These are phyloP conservation scores for Penicillium pulvis DNA, from an alignment of 495 filamentous ascomycete genomes.

Conservation along the genomic window DNA sequence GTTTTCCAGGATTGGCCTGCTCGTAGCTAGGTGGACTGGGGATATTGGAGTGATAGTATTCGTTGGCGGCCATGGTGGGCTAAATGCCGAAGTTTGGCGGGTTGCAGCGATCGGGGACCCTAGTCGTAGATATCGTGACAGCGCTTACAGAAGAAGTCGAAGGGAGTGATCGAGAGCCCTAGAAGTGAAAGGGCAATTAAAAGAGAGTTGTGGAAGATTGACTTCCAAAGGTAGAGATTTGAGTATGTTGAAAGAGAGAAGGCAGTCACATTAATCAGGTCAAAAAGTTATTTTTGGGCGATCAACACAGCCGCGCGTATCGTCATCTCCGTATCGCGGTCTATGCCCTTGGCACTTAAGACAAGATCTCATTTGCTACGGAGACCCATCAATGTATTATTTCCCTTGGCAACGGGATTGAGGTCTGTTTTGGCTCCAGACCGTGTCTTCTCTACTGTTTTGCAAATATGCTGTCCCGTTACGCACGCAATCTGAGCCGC, in stretches of 20 bases:
- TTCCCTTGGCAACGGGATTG: background rate
- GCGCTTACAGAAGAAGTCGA: background rate
- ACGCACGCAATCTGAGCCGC: slow-evolving; percentile 9
- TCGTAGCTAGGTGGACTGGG: slow-evolving; percentile 48
- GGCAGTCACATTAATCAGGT: slow-evolving; percentile 28
- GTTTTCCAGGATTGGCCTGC: slow-evolving; percentile 32
- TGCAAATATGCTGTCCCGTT: background rate
- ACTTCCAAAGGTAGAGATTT: background rate
- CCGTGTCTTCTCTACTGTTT: background rate
- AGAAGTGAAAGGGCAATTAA: slow-evolving; percentile 1
- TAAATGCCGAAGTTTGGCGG: slow-evolving; percentile 14
- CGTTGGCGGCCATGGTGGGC: slow-evolving; percentile 75
- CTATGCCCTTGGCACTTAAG: background rate
- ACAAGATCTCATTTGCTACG: background rate
- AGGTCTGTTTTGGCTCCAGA: background rate
- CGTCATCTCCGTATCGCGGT: background rate
- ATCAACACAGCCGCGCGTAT: slow-evolving; percentile 33
- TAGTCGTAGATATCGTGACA: background rate
- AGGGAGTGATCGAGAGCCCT: slow-evolving; percentile 1
- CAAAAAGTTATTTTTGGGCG: slow-evolving; percentile 32
- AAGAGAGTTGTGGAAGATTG: slow-evolving; percentile 1
- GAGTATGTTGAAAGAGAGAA: slow-evolving; percentile 7
- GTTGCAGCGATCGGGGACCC: background rate
- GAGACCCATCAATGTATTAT: background rate
- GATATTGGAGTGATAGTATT: slow-evolving; percentile 67